A percentile compares a stretch with the other conserved stretches of the same genome.
Evolutionary conservation across 2,329 filamentous ascomycete genomes (phyloP).

Genomic region (Verticillium dahliae): DNA sequence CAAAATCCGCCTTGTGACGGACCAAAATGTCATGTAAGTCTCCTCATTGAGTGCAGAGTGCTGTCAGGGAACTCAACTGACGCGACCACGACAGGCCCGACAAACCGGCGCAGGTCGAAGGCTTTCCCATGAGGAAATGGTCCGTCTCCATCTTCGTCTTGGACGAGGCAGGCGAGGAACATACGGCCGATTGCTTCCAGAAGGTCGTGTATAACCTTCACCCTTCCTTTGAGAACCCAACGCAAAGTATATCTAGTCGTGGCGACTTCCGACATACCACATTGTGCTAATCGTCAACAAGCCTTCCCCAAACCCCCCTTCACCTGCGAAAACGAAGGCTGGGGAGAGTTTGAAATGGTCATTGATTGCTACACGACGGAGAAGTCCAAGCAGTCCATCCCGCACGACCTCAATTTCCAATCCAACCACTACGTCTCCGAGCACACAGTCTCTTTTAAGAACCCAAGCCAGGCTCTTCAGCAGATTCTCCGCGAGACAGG

Average conservation of each 20-base stretch:
- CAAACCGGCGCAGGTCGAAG: slow-evolving; percentile 74
- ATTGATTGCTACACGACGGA: slow-evolving; percentile 78
- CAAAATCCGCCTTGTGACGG: slow-evolving; percentile 85
- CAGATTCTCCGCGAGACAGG: slow-evolving; percentile 76
- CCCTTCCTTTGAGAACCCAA: slow-evolving; percentile 82
- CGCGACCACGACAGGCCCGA: slow-evolving; percentile 41
- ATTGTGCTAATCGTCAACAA: slow-evolving; percentile 23
- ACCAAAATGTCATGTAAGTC: slow-evolving; percentile 77
- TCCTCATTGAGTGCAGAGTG: slow-evolving; percentile 1
- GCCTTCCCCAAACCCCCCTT: slow-evolving; percentile 83
- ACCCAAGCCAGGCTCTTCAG: slow-evolving; percentile 82
- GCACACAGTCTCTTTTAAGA: slow-evolving; percentile 81
- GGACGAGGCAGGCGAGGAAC: slow-evolving; percentile 79
- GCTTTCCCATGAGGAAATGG: slow-evolving; percentile 91
- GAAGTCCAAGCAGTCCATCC: slow-evolving; percentile 76
- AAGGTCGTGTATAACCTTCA: slow-evolving; percentile 92
- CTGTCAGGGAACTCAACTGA: neutral
- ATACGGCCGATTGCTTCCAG: slow-evolving; percentile 78
- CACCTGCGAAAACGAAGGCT: slow-evolving; percentile 85
- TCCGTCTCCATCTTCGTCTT: slow-evolving; percentile 78
- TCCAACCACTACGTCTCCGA: slow-evolving; percentile 74
- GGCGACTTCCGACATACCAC: no score
- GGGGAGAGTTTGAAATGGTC: slow-evolving; percentile 96
- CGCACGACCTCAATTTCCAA: slow-evolving; percentile 90
- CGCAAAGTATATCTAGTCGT: slow-evolving; percentile 61